A percentile compares a stretch with the other conserved stretches of the same genome.
These are phyloP conservation scores for Gyrodon tennesseensis DNA, from an alignment of 1,284 basidiomycete genomes.

Conservation along the genomic window DNA sequence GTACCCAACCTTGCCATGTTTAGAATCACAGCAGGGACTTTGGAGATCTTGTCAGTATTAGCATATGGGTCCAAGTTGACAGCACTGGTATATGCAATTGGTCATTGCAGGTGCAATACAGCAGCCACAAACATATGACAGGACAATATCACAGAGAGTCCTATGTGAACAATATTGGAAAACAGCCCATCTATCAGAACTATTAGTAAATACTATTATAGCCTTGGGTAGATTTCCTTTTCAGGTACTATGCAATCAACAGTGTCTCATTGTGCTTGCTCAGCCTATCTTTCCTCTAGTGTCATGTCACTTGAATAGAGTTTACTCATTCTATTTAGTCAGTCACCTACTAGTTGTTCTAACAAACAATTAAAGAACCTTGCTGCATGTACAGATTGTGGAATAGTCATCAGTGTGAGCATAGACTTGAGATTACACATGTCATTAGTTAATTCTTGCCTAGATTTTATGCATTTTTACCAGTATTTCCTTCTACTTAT, in stretches of 20 bases:
- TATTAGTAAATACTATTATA: too few species aligned
- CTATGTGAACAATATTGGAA: too few species aligned
- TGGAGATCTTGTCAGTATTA: constrained; percentile 33
- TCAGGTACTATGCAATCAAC: too few species aligned
- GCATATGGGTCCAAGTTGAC: constrained; percentile 65
- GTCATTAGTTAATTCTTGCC: constrained; percentile 20
- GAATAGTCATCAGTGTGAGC: constrained; percentile 76
- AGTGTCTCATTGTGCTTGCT: too few species aligned
- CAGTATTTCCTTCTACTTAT: constrained; percentile 58
- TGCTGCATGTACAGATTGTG: constrained; percentile 59
- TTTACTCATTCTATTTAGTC: too few species aligned
- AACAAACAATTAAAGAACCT: too few species aligned
- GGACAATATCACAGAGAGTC: constrained; percentile 70
- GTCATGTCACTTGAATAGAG: too few species aligned
- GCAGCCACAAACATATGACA: constrained; percentile 79
- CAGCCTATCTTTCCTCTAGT: too few species aligned
- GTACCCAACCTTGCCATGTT: constrained; percentile 36
- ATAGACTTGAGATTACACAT: constrained; percentile 2
- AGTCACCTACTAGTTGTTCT: too few species aligned
- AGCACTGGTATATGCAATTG: constrained; percentile 63
- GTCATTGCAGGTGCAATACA: constrained; percentile 79
- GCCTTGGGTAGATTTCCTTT: too few species aligned
- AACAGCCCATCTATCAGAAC: too few species aligned
- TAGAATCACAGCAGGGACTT: constrained; percentile 37
- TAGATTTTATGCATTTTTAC: constrained; percentile 78